Conservation (phyloP, 2,329 filamentous ascomycete genomes). For the Aspergillus novofumigatus region DNA sequence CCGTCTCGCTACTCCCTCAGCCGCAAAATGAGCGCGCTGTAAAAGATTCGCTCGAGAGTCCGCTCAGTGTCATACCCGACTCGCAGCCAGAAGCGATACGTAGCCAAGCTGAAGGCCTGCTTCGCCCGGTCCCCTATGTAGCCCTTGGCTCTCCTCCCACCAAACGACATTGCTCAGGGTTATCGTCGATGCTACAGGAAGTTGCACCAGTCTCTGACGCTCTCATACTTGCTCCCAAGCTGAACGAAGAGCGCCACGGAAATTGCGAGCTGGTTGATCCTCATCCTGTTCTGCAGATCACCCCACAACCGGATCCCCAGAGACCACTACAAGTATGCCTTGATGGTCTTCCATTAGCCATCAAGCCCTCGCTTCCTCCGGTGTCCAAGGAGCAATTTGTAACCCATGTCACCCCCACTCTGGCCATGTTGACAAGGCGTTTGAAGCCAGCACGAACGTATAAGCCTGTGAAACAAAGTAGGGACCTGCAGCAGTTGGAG, state of each 20-base stretch:
- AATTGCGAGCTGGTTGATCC: background rate
- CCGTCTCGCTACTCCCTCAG: background rate
- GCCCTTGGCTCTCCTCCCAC: background rate
- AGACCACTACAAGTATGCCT: conserved; percentile 3
- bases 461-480: conserved; percentile 46
- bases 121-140: background rate
- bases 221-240: background rate
- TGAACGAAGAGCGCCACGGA: background rate
- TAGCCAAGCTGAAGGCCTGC: conserved; percentile 3
- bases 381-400: conserved; percentile 44
- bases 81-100: conserved; percentile 28
- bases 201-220: background rate
- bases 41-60: conserved; percentile 28
- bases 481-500: conserved; percentile 57
- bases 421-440: conserved; percentile 52
- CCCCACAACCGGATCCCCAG: background rate
- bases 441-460: conserved; percentile 53
- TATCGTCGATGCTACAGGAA: background rate
- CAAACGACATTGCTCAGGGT: conserved; percentile 14
- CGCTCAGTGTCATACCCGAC: conserved; percentile 38
- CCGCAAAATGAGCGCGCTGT: background rate
- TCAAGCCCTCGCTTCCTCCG: conserved; percentile 53
- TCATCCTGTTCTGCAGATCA: background rate
- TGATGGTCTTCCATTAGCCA: conserved; percentile 32
- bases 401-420: conserved; percentile 55